These are phyloP conservation scores for Venturia nashicola DNA, from an alignment of 2,329 filamentous ascomycete genomes.

Conservation along the genomic window DNA sequence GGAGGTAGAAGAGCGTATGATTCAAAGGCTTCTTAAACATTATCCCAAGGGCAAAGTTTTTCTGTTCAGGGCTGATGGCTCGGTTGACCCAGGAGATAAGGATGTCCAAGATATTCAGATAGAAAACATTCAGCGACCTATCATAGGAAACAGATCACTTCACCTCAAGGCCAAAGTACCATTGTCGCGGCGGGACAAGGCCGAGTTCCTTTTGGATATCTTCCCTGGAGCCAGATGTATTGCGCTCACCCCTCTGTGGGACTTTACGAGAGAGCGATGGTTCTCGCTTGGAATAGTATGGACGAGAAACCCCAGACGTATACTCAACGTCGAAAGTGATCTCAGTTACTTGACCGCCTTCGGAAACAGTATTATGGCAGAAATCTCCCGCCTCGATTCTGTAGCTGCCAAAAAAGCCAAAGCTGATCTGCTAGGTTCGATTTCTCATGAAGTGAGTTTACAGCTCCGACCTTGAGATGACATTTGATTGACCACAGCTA, in stretches of 20 bases:
- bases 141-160: neutral
- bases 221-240: neutral
- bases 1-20: slow-evolving; percentile 7
- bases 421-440: slow-evolving; percentile 28
- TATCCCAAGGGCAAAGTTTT: slow-evolving; percentile 17
- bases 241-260: slow-evolving; percentile 4
- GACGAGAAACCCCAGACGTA: slow-evolving; percentile 22
- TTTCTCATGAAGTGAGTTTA: slow-evolving; percentile 23
- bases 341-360: slow-evolving; percentile 41
- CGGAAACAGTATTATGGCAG: slow-evolving; percentile 43
- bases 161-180: neutral
- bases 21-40: slow-evolving; percentile 13
- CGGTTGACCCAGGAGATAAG: slow-evolving; percentile 12
- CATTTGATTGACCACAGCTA: neutral
- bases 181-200: neutral
- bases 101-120: neutral
- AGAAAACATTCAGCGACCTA: neutral
- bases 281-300: slow-evolving; percentile 16
- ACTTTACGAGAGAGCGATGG: neutral
- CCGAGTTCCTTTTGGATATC: neutral
- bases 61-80: slow-evolving; percentile 14
- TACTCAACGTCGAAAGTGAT: slow-evolving; percentile 36
- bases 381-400: slow-evolving; percentile 41
- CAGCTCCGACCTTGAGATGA: neutral
- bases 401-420: slow-evolving; percentile 28